A percentile compares a stretch with the other conserved stretches of the same genome.
phyloP scores from a whole-genome alignment of 805 yeast species.

The Saturnispora halmiae region DNA sequence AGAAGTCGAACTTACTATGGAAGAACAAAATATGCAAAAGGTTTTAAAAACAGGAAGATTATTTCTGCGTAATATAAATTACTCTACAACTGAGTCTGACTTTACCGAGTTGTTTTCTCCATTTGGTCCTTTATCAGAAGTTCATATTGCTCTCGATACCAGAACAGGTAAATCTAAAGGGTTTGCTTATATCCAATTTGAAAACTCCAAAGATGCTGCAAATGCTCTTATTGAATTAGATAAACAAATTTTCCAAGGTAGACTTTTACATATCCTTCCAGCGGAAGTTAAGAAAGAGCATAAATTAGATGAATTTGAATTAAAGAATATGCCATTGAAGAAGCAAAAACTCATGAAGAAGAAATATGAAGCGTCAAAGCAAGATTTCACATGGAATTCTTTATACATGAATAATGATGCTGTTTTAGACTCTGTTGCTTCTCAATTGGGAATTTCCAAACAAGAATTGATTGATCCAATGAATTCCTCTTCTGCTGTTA shows the following conservation, averaged over 20 bases:
- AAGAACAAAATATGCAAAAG: constrained; percentile 40
- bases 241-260: constrained; percentile 87
- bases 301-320: constrained; percentile 79
- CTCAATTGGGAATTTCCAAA: constrained; percentile 72
- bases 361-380: constrained; percentile 74
- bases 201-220: constrained; percentile 62
- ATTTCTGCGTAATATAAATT: constrained; percentile 79
- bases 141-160: constrained; percentile 85
- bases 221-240: constrained; percentile 67
- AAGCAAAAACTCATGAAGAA: constrained; percentile 80
- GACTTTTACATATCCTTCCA: constrained; percentile 81
- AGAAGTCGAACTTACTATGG: constrained; percentile 26
- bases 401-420: constrained; percentile 87
- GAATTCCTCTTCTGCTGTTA: constrained; percentile 80
- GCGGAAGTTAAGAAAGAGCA: constrained; percentile 78
- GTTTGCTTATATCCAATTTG: constrained; percentile 74
- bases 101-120: constrained; percentile 52
- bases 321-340: constrained; percentile 84
- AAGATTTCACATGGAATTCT: constrained; percentile 92
- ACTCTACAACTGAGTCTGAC: constrained; percentile 72
- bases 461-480: constrained; percentile 82
- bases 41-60: constrained; percentile 69
- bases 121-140: constrained; percentile 76
- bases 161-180: constrained; percentile 90
- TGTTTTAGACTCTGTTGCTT: constrained; percentile 81